Evolutionary conservation across 2,329 filamentous ascomycete species (phyloP), one percentile per base, ranked within the genome.

Genomic region (Aspergillus jensenii): DNA sequence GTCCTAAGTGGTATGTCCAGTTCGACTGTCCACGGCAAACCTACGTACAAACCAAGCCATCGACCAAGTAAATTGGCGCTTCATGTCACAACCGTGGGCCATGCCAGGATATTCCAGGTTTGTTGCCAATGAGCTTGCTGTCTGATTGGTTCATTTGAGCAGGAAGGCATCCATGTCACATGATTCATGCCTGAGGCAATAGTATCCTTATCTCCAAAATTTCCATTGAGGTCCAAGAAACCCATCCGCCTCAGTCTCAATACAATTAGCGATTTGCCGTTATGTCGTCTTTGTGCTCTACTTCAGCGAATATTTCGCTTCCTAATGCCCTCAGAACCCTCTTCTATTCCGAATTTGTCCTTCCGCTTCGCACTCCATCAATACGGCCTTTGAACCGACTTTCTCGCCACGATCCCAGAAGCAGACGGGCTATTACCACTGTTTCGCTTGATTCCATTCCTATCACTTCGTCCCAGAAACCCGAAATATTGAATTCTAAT

Each of bases 281-380:
- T 12, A 71, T 72, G 68, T 57, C 59, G 15, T 53, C 48, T 9
- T 57, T 61, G 48, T 72, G 66, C 47, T 37, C 61, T 46, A 60
- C 64, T 3, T 68, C 70, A n/a, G 62, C 67, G 2, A 68, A 52
- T 12, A 46, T 71, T 55, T 62, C 65, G 27, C 56, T 73, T 12
- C 62, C 72, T 11, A 62, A 55, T 4, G 41, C 68, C 9, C 55
- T 73, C 14, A 65, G 62, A 51, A 65, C 60, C 48, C 50, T 70
- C 12, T 67, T 68, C 33, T 64, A 60, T 40, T 60, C 67, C 8
- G 66, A 72, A 33, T 50, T 66, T 41, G 55, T 59, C 37, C 48
- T 53, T 35, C 56, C 62, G 15, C 23, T 62, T 45, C 51, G 58
- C 49, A 53, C 47, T 48, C 46, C 31, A 41, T 45, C 60, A 62